Percentiles rank a stretch among this genome's conserved stretches.
phyloP scores from a whole-genome alignment of 495 filamentous ascomycete genomes.

The Tuber borchii region DNA sequence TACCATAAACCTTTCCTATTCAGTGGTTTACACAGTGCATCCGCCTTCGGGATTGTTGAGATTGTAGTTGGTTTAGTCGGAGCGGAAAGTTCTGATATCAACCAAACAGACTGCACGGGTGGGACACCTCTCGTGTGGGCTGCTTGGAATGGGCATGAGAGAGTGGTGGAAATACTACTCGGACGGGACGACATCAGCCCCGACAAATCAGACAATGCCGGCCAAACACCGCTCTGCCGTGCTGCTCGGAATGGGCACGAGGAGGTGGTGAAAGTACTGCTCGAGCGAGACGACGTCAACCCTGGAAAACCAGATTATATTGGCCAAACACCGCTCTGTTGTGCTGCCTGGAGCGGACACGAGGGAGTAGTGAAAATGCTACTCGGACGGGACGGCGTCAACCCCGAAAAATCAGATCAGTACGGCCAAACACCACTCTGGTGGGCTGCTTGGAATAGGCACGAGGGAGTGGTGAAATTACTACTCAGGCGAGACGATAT shows the following conservation, averaged over 20 bases:
- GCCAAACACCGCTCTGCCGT: background rate
- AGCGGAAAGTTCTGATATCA: background rate
- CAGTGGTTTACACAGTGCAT: background rate
- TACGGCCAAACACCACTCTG: background rate
- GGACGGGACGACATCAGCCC: background rate
- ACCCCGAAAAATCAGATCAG: background rate
- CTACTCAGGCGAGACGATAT: background rate
- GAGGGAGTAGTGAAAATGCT: background rate
- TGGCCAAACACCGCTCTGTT: background rate
- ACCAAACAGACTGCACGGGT: background rate
- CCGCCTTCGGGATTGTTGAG: too few relatives aligned
- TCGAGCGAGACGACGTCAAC: background rate
- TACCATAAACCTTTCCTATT: background rate
- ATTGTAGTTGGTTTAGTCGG: background rate
- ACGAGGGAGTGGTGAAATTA: background rate
- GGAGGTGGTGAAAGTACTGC: background rate
- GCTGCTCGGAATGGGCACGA: background rate
- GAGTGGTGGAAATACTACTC: background rate
- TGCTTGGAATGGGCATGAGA: background rate
- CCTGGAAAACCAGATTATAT: background rate
- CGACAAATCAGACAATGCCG: background rate
- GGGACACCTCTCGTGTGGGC: background rate
- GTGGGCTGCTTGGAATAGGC: background rate
- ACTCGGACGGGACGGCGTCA: background rate
- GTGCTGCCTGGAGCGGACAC: background rate